Base-by-base conservation (phyloP, 2,329 filamentous ascomycete genomes). In the Thermomyces lanuginosus region DNA sequence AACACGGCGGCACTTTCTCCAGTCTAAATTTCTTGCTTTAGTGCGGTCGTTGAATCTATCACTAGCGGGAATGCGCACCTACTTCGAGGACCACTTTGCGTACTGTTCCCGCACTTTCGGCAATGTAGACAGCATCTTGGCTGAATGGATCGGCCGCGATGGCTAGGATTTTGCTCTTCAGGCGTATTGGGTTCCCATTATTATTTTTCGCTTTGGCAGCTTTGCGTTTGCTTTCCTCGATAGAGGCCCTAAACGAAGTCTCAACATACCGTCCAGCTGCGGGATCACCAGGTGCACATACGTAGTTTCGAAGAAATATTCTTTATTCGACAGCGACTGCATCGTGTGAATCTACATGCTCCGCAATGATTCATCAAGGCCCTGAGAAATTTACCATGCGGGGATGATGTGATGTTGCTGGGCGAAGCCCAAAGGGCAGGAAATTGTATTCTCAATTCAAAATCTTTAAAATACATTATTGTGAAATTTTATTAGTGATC, bases 241-340 rank as follows among this genome's bases (percentile, higher is more conserved):
- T 39, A 14, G 66, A 57, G 23, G 66, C 58, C 33, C 58, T 66
- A 45, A 10, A 2, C 10, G 12, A n/a, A n/a, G n/a, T n/a, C n/a
- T n/a, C n/a, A n/a, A n/a, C n/a, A n/a, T n/a, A 10, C n/a, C 10
- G 21, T 40, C 27, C 39, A 38, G 27, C 31, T 14, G 22, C 10
- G 20, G 11, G 28, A 21, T 14, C 18, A 27, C 18, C 26, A 20
- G 22, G 23, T 15, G 22, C 19, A 50, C 73, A 55, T 58, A 89
- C 81, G 84, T 78, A 16, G 83, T 91, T 54, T 93, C 80, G 48
- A 95, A 95, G 61, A 91, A 95, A 46, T 89, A 72, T 16, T 77
- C 74, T 27, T 74, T 66, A 45, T 92, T 70, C 26, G 69, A 66
- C 15, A 78, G 77, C 36, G 71, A 66, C 51, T 78, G 76, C 61